A percentile compares a stretch with the other conserved stretches of the same genome.
These are phyloP conservation scores for Phytophthora rubi DNA, from an alignment of 352 stramenopile genomes.

Conservation along the genomic window DNA sequence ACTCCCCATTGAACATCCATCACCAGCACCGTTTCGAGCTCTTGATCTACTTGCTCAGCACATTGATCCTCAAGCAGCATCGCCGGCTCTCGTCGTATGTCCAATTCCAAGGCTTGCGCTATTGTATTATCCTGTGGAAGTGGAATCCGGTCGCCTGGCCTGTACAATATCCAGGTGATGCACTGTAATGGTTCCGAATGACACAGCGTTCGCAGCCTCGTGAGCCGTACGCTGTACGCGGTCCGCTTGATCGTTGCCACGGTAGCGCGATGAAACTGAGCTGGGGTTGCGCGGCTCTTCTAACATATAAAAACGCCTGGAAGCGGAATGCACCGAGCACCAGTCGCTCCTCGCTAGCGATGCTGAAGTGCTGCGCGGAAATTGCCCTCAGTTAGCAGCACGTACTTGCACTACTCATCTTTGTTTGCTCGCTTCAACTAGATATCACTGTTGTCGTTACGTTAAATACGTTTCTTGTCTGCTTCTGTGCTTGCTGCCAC, in stretches of 20 bases:
- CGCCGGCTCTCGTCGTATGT: constrained; percentile 3
- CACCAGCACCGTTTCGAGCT: neutral
- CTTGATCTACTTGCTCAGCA: neutral
- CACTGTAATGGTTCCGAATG: constrained; percentile 4
- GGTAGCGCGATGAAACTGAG: constrained; percentile 11
- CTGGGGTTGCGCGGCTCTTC: neutral
- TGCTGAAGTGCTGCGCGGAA: neutral
- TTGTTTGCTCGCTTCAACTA: constrained; percentile 7
- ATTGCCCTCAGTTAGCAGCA: neutral
- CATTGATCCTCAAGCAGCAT: neutral
- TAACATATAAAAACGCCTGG: constrained; percentile 6
- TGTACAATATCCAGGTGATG: neutral
- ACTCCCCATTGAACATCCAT: neutral
- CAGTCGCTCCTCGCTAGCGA: neutral
- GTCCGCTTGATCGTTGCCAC: neutral
- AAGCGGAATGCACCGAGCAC: neutral
- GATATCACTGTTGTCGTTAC: neutral
- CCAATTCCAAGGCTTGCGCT: neutral
- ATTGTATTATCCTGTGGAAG: constrained; percentile 11
- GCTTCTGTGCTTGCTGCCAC: neutral
- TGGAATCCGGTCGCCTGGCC: neutral
- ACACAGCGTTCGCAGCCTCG: neutral
- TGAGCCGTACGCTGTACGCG: constrained; percentile 3
- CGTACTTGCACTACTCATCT: constrained; percentile 6
- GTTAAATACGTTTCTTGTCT: neutral